These are phyloP conservation scores for Xylaria sp. DNA, from an alignment of 2,329 filamentous ascomycete species.

Conservation along the genomic window DNA sequence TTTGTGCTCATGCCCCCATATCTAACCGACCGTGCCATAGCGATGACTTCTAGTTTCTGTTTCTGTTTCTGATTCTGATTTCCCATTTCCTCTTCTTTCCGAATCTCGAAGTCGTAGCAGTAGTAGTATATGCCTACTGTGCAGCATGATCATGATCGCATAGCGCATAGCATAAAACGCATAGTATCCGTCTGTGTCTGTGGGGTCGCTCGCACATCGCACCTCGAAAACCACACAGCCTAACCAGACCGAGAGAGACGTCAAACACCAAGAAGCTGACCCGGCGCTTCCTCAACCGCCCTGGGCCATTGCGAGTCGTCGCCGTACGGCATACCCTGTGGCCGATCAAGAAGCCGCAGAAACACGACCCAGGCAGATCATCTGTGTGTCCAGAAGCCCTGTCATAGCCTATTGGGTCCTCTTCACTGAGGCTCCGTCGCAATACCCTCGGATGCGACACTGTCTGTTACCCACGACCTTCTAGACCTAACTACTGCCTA, in stretches of 20 bases:
- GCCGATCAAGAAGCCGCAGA: constrained; percentile 43
- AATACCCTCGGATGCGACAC: constrained; percentile 42
- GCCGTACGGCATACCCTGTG: constrained; percentile 34
- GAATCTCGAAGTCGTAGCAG: not conserved
- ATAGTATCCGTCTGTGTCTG: constrained; percentile 1
- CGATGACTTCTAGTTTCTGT: constrained; percentile 10
- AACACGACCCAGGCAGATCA: constrained; percentile 37
- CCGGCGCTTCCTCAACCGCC: constrained; percentile 24
- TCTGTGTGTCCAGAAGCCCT: not conserved
- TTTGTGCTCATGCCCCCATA: not conserved
- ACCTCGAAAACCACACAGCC: constrained; percentile 6
- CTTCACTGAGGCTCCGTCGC: constrained; percentile 7
- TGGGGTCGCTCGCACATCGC: constrained; percentile 22
- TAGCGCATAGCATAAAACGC: constrained; percentile 25
- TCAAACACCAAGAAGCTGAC: constrained; percentile 28
- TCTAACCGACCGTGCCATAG: not conserved
- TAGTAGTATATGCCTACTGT: not conserved
- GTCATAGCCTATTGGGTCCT: not conserved
- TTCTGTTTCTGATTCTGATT: not conserved
- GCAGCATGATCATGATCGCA: constrained; percentile 9
- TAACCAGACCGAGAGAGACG: constrained; percentile 14
- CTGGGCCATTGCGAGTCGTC: constrained; percentile 11
- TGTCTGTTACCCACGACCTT: constrained; percentile 29
- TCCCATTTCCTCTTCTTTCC: not conserved
- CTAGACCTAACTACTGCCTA: not conserved